Evolutionary conservation across 805 yeast species (phyloP).

Genomic region (Monosporozyma servazzii): DNA sequence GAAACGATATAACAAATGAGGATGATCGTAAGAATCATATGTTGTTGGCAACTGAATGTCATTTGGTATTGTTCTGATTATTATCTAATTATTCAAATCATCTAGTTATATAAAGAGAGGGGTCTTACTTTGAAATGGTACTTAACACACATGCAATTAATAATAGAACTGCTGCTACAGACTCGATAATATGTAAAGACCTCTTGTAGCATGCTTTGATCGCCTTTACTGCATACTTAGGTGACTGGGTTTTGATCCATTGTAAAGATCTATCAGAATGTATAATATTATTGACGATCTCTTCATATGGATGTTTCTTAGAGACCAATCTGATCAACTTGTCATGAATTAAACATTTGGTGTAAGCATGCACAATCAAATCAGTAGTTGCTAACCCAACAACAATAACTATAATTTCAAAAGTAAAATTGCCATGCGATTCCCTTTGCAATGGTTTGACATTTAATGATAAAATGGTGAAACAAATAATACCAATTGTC

Average conservation of each 20-base stretch:
- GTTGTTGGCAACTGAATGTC: background rate
- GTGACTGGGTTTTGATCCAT: conserved; percentile 1
- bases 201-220: background rate
- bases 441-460: background rate
- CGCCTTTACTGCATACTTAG: background rate
- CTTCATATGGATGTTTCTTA: background rate
- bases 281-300: background rate
- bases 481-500: background rate
- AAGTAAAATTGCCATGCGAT: background rate
- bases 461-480: background rate
- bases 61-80: no score
- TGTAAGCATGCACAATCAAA: background rate
- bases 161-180: background rate
- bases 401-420: background rate
- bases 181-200: background rate
- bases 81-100: background rate
- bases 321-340: background rate
- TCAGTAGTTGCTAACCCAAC: background rate
- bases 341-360: background rate
- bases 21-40: background rate
- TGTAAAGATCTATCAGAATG: background rate
- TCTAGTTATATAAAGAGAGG: background rate
- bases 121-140: background rate
- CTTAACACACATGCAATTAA: background rate
- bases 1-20: background rate